Conservation (phyloP, 176 grass and related monocot species). For the Rhipidocladum racemiflorum region DNA sequence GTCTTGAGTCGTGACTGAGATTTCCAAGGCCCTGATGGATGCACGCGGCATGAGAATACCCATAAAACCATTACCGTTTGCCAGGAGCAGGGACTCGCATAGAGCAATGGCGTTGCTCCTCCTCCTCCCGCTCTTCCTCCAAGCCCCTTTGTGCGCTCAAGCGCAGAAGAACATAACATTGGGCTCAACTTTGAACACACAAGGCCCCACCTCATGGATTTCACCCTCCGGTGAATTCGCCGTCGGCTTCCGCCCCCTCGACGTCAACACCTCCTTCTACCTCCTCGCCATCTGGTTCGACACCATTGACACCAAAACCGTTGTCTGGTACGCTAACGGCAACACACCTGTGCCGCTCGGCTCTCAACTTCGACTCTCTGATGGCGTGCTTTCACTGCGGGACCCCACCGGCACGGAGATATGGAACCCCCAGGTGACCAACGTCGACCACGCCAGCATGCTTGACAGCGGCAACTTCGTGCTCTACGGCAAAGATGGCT, state of each 20-base stretch:
- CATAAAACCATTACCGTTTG: not conserved
- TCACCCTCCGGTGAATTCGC: conserved; percentile 44
- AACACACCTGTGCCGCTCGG: not conserved
- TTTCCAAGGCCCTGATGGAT: too few relatives aligned
- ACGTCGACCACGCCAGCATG: conserved; percentile 25
- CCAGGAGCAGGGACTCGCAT: not conserved
- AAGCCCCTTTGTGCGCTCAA: not conserved
- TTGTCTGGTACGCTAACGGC: conserved; percentile 30
- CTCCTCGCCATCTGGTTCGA: conserved; percentile 44
- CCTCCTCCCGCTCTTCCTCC: not conserved
- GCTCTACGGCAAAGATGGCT: not conserved
- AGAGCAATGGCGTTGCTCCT: not conserved
- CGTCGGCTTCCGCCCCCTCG: conserved; percentile 26
- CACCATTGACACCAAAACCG: conserved; percentile 13
- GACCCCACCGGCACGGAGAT: conserved; percentile 7
- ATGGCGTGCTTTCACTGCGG: conserved; percentile 13
- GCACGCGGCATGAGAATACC: not conserved
- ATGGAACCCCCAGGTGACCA: conserved; percentile 17
- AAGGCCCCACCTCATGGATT: not conserved
- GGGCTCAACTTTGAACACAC: not conserved
- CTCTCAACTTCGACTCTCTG: conserved; percentile 12
- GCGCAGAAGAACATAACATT: not conserved
- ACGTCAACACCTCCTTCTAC: conserved; percentile 26
- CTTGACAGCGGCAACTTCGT: conserved; percentile 45
- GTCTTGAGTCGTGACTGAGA: too few relatives aligned